A percentile compares a stretch with the other conserved stretches of the same genome.
Conservation (phyloP, 2,329 filamentous ascomycete genomes). For the Nannizzia gypsea region DNA sequence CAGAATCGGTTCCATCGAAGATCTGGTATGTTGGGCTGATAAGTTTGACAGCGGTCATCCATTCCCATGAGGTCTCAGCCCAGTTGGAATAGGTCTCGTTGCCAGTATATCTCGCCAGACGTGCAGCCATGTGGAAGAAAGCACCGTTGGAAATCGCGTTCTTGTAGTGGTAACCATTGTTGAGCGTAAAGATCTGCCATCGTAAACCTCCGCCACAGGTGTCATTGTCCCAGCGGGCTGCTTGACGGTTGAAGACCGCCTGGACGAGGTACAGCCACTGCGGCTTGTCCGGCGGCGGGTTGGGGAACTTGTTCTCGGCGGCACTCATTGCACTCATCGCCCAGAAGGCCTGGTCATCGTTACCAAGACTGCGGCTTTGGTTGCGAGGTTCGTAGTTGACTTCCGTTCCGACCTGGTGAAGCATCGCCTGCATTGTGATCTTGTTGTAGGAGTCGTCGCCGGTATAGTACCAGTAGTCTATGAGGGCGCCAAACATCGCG, state of each 20-base stretch:
- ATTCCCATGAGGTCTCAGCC: conserved; percentile 55
- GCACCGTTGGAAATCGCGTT: conserved; percentile 49
- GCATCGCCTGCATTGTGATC: conserved; percentile 54
- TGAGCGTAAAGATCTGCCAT: conserved; percentile 77
- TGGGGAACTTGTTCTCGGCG: conserved; percentile 62
- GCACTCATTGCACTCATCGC: conserved; percentile 69
- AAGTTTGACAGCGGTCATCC: conserved; percentile 41
- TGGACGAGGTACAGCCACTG: conserved; percentile 70
- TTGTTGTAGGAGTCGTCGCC: conserved; percentile 59
- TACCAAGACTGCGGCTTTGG: conserved; percentile 36
- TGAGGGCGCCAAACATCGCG: conserved; percentile 40
- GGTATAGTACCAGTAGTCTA: conserved; percentile 76
- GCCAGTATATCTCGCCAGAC: conserved; percentile 64
- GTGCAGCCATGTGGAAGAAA: conserved; percentile 49
- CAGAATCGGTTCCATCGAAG: conserved; percentile 45
- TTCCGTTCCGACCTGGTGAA: conserved; percentile 61
- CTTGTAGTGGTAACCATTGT: conserved; percentile 53
- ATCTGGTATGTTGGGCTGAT: conserved; percentile 41
- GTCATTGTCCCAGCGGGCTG: conserved; percentile 53
- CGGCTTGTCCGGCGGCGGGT: conserved; percentile 50
- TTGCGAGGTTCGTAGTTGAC: conserved; percentile 64
- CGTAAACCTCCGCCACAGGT: conserved; percentile 63
- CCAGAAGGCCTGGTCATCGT: conserved; percentile 65
- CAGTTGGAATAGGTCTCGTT: conserved; percentile 68
- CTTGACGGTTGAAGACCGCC: conserved; percentile 70